These are phyloP conservation scores for Fraxinus albicans DNA, from an alignment of 305 asterid genomes.

Conservation along the genomic window DNA sequence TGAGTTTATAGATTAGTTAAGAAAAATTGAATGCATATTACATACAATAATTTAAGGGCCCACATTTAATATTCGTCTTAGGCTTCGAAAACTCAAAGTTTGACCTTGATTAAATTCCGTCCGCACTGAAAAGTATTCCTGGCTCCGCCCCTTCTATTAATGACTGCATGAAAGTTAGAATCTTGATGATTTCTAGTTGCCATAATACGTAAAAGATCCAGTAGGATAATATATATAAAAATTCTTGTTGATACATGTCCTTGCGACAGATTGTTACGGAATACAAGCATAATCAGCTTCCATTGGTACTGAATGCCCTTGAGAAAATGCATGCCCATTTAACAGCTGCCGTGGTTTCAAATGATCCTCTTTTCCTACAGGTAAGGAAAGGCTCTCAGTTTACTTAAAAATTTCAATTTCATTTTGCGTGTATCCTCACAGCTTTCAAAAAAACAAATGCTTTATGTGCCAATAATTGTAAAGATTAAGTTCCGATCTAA, in stretches of 20 bases:
- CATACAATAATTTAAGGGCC: background rate
- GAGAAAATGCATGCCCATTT: conserved; percentile 95
- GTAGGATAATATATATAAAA: background rate
- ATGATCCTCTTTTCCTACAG: conserved; percentile 73
- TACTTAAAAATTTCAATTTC: background rate
- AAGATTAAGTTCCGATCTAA: background rate
- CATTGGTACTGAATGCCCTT: conserved; percentile 59
- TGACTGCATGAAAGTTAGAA: background rate
- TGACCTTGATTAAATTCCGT: background rate
- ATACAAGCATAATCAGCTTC: conserved; percentile 69
- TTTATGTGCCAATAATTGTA: background rate
- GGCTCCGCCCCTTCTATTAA: background rate
- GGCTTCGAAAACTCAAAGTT: background rate
- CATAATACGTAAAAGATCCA: background rate
- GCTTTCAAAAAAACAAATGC: background rate
- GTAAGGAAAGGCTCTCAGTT: conserved; percentile 34
- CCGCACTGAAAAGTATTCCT: background rate
- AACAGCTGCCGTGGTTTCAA: conserved; percentile 93
- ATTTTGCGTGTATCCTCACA: background rate
- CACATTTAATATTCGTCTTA: background rate
- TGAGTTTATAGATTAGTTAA: background rate
- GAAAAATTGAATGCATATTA: background rate
- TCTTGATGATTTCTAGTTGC: background rate
- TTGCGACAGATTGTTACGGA: conserved; percentile 64
- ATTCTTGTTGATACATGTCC: background rate